A percentile compares a stretch with the other conserved stretches of the same genome.
Conservation (phyloP, 495 filamentous ascomycete genomes). For the Niebla homalea region DNA sequence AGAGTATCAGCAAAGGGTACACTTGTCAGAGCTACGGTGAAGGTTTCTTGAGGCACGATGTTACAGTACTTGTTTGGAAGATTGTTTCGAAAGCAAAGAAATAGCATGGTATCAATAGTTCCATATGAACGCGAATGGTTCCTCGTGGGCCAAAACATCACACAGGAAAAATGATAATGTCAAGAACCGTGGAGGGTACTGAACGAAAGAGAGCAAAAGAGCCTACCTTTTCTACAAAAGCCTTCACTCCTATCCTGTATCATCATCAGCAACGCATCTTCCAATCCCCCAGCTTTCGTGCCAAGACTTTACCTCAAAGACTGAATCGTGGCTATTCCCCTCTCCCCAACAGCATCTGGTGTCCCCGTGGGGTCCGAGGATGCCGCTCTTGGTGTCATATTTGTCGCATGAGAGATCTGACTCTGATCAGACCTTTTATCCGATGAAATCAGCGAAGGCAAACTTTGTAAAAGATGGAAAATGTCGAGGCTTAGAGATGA, state of each 20-base stretch:
- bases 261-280: constrained; percentile 22
- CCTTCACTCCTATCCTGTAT: constrained; percentile 58
- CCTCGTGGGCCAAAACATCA: too few species aligned
- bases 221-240: constrained; percentile 55
- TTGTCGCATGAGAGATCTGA: neutral
- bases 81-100: constrained; percentile 5
- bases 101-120: too few species aligned
- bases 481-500: too few species aligned
- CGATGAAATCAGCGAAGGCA: too few species aligned
- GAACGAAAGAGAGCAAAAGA: neutral
- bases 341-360: constrained; percentile 50
- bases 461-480: too few species aligned
- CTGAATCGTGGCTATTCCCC: constrained; percentile 64
- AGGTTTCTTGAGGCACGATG: neutral
- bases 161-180: neutral
- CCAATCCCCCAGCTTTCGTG: neutral
- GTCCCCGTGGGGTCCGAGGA: constrained; percentile 21
- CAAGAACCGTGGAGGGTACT: neutral
- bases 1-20: constrained; percentile 4
- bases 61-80: neutral
- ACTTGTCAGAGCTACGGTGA: neutral
- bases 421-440: too few species aligned
- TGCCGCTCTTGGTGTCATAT: constrained; percentile 14
- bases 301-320: constrained; percentile 47
- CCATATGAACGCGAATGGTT: constrained; percentile 3